Evolutionary conservation across 2,329 filamentous ascomycete species (phyloP), one percentile per base, ranked within the genome.

Genomic region (Pseudogymnoascus sp.): DNA sequence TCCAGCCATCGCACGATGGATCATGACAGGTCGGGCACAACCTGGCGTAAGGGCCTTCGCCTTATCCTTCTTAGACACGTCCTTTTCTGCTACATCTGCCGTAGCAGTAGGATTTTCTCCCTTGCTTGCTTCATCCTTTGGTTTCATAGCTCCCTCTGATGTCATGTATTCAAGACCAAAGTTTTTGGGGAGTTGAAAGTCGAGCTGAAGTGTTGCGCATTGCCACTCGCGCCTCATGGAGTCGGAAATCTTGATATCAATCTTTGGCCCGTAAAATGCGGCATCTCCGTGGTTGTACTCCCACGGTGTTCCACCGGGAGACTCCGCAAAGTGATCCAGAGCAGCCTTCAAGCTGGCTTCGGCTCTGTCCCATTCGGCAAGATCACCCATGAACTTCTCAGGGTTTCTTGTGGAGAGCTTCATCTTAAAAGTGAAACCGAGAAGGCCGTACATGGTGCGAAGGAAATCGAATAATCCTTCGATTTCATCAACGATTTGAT

Each of bases 211-310:
- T 10, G 93, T 97, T 68, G 93, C 91, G 71, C 90, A 95, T 75
- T 96, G 89, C 78, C 86, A 89, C 63, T 92, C 90, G 73, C 92
- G 84, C 75, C 86, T 85, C 67, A 97, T 79, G 50, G 90, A 90
- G 75, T 97, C 93, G 59, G 86, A 87, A 71, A 99, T 92, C 64
- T 90, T 95, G 71, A 99, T 94, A 70, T 99, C 94, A 69, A 97
- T 96, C 84, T 99, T 99, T 59, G 94, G 94, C 1, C 94, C 94
- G 74, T 99, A 99, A 78, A 97, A 99, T 60, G 94, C 94, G 72
- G 94, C 94, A 69, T 99, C 94, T 62, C 93, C 94, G 63, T 91
- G 88, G 75, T 97, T 96, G 59, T 96, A 80, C 74, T 90, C 88
- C 94, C 94, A 99, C 65, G 85, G 79, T 35, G 85, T 81, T 63